Evolutionary conservation across 257 asterid species (phyloP), one percentile per base, ranked within the genome.

Genomic region (Euphrasia confusa): DNA sequence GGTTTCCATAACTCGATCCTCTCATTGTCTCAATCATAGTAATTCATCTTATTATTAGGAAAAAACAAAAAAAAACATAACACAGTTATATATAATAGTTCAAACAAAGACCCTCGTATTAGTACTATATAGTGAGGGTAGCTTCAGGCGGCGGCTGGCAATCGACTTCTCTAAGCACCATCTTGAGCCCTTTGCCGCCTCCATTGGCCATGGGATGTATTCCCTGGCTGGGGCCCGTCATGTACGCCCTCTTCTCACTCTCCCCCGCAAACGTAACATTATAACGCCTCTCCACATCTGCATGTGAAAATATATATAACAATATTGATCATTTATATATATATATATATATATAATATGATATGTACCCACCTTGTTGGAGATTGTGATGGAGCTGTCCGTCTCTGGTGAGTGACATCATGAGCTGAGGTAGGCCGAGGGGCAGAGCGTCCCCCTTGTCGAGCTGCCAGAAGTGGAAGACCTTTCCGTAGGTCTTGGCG

Each of bases 371-470:
- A 80, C 95, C 95, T 54, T 80, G 73, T 5, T 81, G 87, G 4
- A 91, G 83, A 4, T 81, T 77, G 10, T 82, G 75, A 55, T 77
- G 39, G 0, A 88, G 93, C 67, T 92, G 98, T 21, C 85, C 97
- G 1, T 92, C 98, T 14, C 90, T 64, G 0, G 97, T 92, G n/a
- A 92, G 80, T 0, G 96, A 83, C 97, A 92, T 88, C 98, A 88
- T 86, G 8, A 92, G 61, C 4, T 92, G 95, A 0, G 98, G 98
- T 18, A 88, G 70, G 0, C 97, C 98, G 0, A 92, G 80, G 0
- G 98, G 98, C 15, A 92, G 68, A 7, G 9, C 39, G 28, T 92
- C 89, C 0, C 95, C 98, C 13, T 72, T 73, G 55, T 92, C 98
- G 35, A 92, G 83, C 76, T 92, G 97, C 98, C 98, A 92, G 12